Evolutionary conservation across 2,329 filamentous ascomycete genomes (phyloP).

Genomic region (Ceratocystiopsis sp.): DNA sequence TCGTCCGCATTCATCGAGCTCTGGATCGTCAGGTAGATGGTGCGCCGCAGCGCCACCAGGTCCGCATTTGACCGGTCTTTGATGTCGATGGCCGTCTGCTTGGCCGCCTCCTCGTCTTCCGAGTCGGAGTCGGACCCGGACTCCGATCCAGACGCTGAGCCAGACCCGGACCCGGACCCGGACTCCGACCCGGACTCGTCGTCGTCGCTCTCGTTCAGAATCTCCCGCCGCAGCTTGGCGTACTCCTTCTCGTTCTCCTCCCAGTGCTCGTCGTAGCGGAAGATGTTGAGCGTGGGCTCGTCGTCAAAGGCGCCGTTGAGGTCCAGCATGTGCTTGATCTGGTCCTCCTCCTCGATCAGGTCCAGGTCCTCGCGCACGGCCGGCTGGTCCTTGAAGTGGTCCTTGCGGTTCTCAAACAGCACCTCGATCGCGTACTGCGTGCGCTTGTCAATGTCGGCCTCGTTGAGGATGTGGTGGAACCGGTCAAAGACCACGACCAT

Average conservation of each 20-base stretch:
- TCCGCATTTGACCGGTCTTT: constrained; percentile 97
- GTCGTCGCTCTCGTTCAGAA: constrained; percentile 77
- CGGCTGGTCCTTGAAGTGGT: constrained; percentile 90
- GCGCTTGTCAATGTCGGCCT: constrained; percentile 91
- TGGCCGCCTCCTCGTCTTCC: constrained; percentile 48
- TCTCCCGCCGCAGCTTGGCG: constrained; percentile 78
- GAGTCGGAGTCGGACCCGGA: constrained; percentile 33
- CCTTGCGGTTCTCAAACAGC: constrained; percentile 87
- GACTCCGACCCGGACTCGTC: constrained; percentile 27
- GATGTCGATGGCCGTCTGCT: constrained; percentile 78
- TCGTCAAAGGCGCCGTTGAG: constrained; percentile 73
- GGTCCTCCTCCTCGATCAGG: constrained; percentile 91
- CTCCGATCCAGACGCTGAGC: constrained; percentile 24
- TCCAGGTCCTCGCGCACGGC: constrained; percentile 85
- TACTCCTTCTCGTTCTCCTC: constrained; percentile 86
- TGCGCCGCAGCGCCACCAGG: constrained; percentile 78
- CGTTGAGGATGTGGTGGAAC: constrained; percentile 86
- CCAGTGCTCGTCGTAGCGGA: constrained; percentile 84
- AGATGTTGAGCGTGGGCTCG: constrained; percentile 81
- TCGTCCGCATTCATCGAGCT: constrained; percentile 92
- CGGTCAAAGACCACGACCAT: constrained; percentile 87
- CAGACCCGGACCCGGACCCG: constrained; percentile 36
- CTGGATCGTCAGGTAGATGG: constrained; percentile 96
- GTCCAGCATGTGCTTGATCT: constrained; percentile 77
- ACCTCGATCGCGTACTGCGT: constrained; percentile 99